Percentiles rank a stretch among this genome's conserved stretches.
These are phyloP conservation scores for Sporothrix pseudoabietina DNA, from an alignment of 2,329 filamentous ascomycete genomes.

Conservation along the genomic window DNA sequence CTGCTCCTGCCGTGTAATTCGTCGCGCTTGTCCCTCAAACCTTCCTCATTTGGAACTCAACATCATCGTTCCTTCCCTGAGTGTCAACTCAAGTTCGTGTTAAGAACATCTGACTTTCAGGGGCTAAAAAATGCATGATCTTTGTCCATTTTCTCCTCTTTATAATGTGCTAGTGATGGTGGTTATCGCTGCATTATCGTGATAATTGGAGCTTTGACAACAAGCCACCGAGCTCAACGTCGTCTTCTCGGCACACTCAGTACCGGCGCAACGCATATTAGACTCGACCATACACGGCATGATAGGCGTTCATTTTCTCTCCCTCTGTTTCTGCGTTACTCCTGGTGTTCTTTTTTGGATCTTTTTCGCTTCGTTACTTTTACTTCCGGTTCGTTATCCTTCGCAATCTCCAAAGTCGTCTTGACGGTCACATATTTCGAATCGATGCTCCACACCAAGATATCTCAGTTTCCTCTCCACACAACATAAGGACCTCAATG, in stretches of 20 bases:
- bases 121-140: neutral
- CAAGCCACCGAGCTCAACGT: neutral
- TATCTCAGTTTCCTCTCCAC: neutral
- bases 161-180: too few species aligned
- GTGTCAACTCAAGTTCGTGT: neutral
- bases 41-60: constrained; percentile 31
- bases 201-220: neutral
- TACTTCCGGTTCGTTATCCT: neutral
- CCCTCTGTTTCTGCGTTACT: neutral
- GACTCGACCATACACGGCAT: neutral
- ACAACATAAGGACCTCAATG: neutral
- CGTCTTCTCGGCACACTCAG: neutral
- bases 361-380: neutral
- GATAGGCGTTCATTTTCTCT: neutral
- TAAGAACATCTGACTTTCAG: neutral
- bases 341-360: neutral
- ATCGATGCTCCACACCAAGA: neutral
- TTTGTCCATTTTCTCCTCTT: too few species aligned
- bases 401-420: neutral
- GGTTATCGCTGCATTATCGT: too few species aligned
- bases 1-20: constrained; percentile 17
- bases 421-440: neutral
- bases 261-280: neutral
- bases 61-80: constrained; percentile 29
- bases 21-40: constrained; percentile 26